Conservation (phyloP, 164 flowering plant genomes). For the Litsea cubeba region DNA sequence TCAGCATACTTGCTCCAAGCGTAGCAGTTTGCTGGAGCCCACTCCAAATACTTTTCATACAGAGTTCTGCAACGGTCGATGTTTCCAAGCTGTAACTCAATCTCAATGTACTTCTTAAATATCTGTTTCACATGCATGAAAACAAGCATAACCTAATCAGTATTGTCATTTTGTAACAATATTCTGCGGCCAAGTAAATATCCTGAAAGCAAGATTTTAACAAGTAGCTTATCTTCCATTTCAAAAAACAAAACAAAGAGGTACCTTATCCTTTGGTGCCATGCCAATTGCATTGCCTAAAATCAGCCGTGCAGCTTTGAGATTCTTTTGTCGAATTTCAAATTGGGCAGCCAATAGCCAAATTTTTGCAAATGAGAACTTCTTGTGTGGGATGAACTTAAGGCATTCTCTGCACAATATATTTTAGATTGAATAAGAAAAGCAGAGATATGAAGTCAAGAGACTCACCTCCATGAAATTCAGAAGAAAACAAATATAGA, state of each 20-base stretch:
- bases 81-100: conserved; percentile 83
- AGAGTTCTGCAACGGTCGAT: conserved; percentile 78
- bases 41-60: conserved; percentile 85
- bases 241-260: background rate
- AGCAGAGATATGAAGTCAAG: background rate
- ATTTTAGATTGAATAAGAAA: conserved; percentile 5
- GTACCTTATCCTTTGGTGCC: conserved; percentile 97
- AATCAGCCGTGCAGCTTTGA: conserved; percentile 63
- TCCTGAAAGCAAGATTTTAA: background rate
- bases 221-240: conserved; percentile 64
- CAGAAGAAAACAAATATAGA: background rate
- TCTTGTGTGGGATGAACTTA: conserved; percentile 71
- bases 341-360: conserved; percentile 95
- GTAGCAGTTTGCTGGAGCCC: conserved; percentile 95
- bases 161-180: background rate
- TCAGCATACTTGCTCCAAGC: conserved; percentile 98
- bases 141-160: conserved; percentile 2
- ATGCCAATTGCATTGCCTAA: conserved; percentile 87
- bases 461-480: background rate
- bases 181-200: background rate
- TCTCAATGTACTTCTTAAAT: conserved; percentile 92
- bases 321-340: conserved; percentile 84
- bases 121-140: conserved; percentile 39
- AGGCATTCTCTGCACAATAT: conserved; percentile 61
- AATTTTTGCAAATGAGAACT: conserved; percentile 86